These are phyloP conservation scores for Fusarium udum DNA, from an alignment of 2,329 filamentous ascomycete genomes.

Conservation along the genomic window DNA sequence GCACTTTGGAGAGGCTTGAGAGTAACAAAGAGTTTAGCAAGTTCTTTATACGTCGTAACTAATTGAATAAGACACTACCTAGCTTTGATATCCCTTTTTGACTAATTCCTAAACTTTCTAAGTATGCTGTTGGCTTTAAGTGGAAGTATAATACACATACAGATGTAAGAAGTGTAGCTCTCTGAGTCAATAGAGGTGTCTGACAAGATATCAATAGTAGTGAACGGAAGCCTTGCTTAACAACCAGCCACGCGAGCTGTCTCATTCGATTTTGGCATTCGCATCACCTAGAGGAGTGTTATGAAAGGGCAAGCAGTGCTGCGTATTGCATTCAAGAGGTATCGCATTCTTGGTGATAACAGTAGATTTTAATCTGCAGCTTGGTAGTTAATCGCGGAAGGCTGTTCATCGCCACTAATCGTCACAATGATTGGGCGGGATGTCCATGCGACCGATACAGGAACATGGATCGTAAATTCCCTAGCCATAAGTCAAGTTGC, in stretches of 20 bases:
- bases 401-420: no score
- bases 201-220: neutral
- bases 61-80: neutral
- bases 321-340: no score
- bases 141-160: neutral
- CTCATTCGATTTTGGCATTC: no score
- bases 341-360: no score
- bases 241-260: no score
- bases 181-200: neutral
- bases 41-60: neutral
- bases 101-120: neutral
- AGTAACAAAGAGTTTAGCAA: neutral
- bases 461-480: neutral
- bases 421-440: no score
- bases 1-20: slow-evolving; percentile 4
- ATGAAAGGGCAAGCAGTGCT: no score
- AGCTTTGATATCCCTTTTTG: neutral
- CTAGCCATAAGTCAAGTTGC: neutral
- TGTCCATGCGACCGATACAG: neutral
- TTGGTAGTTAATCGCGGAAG: no score
- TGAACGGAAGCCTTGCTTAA: neutral
- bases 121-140: no score
- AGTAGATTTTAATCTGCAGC: no score
- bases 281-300: no score
- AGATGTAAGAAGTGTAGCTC: neutral